Evolutionary conservation across 768 basidiomycete genomes (phyloP).

Genomic region (Serendipita sp.): DNA sequence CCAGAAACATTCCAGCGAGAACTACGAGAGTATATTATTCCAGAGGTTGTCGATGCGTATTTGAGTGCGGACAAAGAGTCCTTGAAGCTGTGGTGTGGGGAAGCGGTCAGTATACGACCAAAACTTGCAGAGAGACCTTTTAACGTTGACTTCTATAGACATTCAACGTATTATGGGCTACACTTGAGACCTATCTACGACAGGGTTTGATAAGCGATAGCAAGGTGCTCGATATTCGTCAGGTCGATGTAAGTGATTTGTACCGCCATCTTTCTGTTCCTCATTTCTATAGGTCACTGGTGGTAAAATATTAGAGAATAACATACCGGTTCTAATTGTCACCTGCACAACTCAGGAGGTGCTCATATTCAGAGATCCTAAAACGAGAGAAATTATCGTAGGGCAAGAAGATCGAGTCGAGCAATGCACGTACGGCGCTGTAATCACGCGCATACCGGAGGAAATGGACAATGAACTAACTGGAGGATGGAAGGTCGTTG

Average conservation of each 20-base stretch:
- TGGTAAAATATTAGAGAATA: conserved; percentile 81
- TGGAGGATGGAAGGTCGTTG: conserved; percentile 95
- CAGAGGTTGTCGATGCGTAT: conserved; percentile 95
- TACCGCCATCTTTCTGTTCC: not conserved
- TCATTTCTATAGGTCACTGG: conserved; percentile 43
- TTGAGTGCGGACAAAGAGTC: conserved; percentile 77
- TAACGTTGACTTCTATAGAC: conserved; percentile 36
- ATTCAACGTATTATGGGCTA: conserved; percentile 96
- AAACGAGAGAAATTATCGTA: conserved; percentile 71
- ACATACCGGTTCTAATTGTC: conserved; percentile 79
- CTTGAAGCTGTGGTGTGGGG: conserved; percentile 81
- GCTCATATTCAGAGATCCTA: conserved; percentile 76
- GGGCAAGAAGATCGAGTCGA: conserved; percentile 86
- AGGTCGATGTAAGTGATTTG: conserved; percentile 66
- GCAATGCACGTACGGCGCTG: conserved; percentile 85
- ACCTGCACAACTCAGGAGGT: conserved; percentile 91
- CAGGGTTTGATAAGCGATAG: conserved; percentile 87
- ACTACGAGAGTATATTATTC: conserved; percentile 89
- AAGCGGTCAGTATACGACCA: conserved; percentile 51
- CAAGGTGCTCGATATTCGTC: conserved; percentile 89
- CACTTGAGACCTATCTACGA: conserved; percentile 83
- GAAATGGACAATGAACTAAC: conserved; percentile 87
- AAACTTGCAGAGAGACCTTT: not conserved
- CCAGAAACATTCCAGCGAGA: conserved; percentile 81
- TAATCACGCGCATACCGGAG: conserved; percentile 73